Evolutionary conservation across 371 early-diverging fungal genomes (phyloP).

Genomic region (Apophysomyces elegans): DNA sequence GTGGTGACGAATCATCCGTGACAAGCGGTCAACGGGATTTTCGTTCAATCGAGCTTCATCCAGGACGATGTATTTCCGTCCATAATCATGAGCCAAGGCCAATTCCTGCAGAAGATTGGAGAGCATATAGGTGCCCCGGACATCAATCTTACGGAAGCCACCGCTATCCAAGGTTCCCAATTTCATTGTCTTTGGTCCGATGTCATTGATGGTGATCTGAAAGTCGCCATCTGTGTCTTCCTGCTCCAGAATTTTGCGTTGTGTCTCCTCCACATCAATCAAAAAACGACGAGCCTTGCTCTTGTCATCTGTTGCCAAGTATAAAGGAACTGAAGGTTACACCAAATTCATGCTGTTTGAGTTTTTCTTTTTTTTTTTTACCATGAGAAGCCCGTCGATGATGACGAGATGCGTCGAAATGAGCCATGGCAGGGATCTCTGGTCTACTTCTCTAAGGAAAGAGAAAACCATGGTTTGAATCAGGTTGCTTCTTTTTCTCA

Average conservation of each 20-base stretch:
- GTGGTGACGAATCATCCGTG: constrained; percentile 82
- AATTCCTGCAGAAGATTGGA: constrained; percentile 93
- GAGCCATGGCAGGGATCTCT: constrained; percentile 6
- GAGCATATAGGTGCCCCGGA: constrained; percentile 91
- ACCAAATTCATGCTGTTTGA: neutral
- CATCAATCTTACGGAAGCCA: constrained; percentile 80
- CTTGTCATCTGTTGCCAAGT: constrained; percentile 61
- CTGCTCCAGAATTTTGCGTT: constrained; percentile 76
- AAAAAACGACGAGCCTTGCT: constrained; percentile 70
- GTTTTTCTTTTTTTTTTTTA: constrained; percentile 31
- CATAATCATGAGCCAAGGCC: constrained; percentile 87
- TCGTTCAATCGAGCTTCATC: constrained; percentile 85
- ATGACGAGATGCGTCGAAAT: constrained; percentile 13
- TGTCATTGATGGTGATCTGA: constrained; percentile 90
- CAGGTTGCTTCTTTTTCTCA: too few species aligned
- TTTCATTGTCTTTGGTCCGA: constrained; percentile 84
- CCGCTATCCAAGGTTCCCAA: constrained; percentile 86
- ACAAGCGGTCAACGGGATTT: constrained; percentile 87
- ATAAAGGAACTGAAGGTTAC: too few species aligned
- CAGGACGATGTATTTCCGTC: constrained; percentile 78
- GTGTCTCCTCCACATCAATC: constrained; percentile 80
- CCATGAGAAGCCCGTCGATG: constrained; percentile 24
- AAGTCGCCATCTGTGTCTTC: constrained; percentile 93
- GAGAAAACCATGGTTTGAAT: too few species aligned
- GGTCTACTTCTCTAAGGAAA: constrained; percentile 8